Conservation (phyloP, 2,329 filamentous ascomycete species). For the Fusarium pseudoanthophilum region DNA sequence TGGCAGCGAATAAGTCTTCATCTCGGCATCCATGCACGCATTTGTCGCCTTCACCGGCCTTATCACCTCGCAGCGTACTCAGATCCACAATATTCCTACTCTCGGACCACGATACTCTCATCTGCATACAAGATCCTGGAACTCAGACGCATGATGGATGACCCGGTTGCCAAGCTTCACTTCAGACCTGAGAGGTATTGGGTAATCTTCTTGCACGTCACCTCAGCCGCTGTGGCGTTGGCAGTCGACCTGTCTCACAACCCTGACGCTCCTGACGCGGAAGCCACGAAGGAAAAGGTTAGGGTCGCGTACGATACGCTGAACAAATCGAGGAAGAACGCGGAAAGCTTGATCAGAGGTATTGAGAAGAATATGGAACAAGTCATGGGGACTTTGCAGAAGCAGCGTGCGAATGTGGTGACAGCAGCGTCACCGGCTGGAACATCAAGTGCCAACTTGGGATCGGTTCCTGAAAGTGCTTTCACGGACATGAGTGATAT, state of each 20-base stretch:
- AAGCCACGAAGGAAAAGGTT: neutral
- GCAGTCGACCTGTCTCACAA: neutral
- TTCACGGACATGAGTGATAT: neutral
- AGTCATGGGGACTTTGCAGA: neutral
- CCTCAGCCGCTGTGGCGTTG: neutral
- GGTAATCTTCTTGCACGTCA: constrained; percentile 1
- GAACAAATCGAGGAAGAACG: neutral
- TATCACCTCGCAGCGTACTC: constrained; percentile 2
- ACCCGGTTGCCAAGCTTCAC: neutral
- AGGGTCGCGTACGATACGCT: neutral
- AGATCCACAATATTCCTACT: constrained; percentile 4
- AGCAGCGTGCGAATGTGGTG: neutral
- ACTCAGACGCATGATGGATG: constrained; percentile 5
- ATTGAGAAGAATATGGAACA: constrained; percentile 3
- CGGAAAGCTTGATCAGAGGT: neutral
- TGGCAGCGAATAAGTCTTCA: constrained; percentile 8
- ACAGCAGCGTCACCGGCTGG: neutral
- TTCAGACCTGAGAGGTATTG: constrained; percentile 2
- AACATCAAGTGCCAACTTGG: neutral
- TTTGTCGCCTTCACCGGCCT: constrained; percentile 8
- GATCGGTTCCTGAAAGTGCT: neutral
- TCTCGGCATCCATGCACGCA: neutral
- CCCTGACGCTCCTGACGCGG: neutral
- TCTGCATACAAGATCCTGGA: constrained; percentile 6
- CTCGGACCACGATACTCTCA: neutral